Conservation (phyloP, 495 filamentous ascomycete genomes). For the Aspergillus kassunensis region DNA sequence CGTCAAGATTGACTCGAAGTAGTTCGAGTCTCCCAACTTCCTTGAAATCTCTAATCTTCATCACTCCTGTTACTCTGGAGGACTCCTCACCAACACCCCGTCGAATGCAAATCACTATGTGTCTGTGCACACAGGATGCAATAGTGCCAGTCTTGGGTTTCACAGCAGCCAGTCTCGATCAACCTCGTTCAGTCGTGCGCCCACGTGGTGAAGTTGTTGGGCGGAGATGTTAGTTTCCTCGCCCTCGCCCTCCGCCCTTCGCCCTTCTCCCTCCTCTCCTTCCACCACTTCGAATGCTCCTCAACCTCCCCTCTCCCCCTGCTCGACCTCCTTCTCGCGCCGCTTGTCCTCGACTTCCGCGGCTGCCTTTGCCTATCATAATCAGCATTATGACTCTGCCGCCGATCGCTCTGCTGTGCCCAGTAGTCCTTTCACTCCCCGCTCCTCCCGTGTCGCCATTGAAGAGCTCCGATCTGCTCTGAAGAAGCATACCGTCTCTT, state of each 20-base stretch:
- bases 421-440: conserved; percentile 34
- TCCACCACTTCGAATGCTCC: conserved; percentile 27
- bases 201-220: conserved; percentile 43
- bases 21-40: background rate
- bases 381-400: conserved; percentile 33
- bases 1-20: background rate
- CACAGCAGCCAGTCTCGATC: conserved; percentile 29
- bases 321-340: conserved; percentile 11
- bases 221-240: conserved; percentile 48
- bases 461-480: conserved; percentile 47
- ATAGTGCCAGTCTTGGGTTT: conserved; percentile 22
- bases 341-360: conserved; percentile 14
- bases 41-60: background rate
- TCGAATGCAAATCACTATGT: conserved; percentile 28
- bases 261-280: conserved; percentile 27
- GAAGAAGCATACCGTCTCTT: conserved; percentile 41
- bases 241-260: conserved; percentile 42
- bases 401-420: conserved; percentile 22
- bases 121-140: conserved; percentile 23
- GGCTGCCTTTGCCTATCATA: conserved; percentile 12
- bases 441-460: conserved; percentile 42
- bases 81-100: no score
- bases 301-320: conserved; percentile 21
- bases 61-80: no score
- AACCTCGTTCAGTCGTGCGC: conserved; percentile 41